Conservation (phyloP, 768 basidiomycete genomes). For the Leccinellum albellum region DNA sequence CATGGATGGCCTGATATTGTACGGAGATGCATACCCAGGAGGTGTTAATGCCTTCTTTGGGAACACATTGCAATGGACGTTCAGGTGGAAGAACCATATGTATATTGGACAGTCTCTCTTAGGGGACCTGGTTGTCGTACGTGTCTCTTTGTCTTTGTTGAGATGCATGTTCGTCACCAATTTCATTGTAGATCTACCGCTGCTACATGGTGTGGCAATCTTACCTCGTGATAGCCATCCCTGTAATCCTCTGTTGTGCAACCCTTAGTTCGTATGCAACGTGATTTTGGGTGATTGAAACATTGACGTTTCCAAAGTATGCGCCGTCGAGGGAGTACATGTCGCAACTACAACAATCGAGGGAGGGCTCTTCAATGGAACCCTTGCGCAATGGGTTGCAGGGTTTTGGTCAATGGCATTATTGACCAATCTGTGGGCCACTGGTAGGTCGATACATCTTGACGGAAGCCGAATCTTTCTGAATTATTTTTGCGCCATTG, state of each 20-base stretch:
- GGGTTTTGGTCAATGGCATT: slow-evolving; percentile 33
- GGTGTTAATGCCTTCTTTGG: slow-evolving; percentile 25
- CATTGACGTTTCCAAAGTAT: slow-evolving; percentile 8
- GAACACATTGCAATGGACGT: slow-evolving; percentile 25
- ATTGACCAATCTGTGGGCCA: slow-evolving; percentile 31
- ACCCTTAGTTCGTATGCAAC: slow-evolving; percentile 18
- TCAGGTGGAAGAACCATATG: slow-evolving; percentile 24
- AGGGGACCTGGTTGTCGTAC: slow-evolving; percentile 30
- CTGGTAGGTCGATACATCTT: slow-evolving; percentile 15
- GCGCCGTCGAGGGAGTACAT: slow-evolving; percentile 18
- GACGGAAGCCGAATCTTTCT: not conserved
- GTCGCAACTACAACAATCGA: slow-evolving; percentile 8
- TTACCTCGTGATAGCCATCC: slow-evolving; percentile 23
- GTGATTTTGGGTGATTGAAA: not conserved
- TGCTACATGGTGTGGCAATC: slow-evolving; percentile 34
- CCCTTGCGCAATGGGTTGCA: slow-evolving; percentile 32
- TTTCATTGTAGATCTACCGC: slow-evolving; percentile 20
- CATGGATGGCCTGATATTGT: slow-evolving; percentile 25
- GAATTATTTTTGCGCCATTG: not conserved
- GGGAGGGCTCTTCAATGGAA: slow-evolving; percentile 24
- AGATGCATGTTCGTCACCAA: not conserved
- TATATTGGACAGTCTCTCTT: slow-evolving; percentile 27
- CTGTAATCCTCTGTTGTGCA: slow-evolving; percentile 28
- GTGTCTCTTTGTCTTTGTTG: not conserved
- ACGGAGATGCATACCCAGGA: slow-evolving; percentile 14